A percentile compares a stretch with the other conserved stretches of the same genome.
phyloP scores from a whole-genome alignment of 1,139 yeast genomes.

The Pneumocystis oryctolagi region DNA sequence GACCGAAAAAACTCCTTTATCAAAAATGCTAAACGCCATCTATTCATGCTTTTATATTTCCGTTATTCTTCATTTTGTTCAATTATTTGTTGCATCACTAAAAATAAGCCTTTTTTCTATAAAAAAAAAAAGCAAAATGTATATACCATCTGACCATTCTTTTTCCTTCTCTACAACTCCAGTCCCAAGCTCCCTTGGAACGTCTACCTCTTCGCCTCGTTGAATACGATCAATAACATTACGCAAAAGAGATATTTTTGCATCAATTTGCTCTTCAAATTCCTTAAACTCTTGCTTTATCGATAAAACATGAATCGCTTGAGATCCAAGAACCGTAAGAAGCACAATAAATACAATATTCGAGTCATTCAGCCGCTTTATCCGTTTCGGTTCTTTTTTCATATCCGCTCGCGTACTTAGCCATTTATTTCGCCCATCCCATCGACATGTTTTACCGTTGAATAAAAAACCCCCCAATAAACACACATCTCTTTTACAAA shows the following conservation, averaged over 20 bases:
- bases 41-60: not conserved
- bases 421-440: not conserved
- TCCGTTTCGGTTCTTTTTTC: not conserved
- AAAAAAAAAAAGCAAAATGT: not conserved
- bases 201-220: constrained; percentile 14
- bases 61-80: not conserved
- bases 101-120: not conserved
- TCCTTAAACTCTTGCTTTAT: not conserved
- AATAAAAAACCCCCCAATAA: not conserved
- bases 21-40: not conserved
- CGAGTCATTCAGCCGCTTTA: not conserved
- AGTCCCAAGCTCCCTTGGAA: constrained; percentile 16
- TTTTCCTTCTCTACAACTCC: constrained; percentile 13
- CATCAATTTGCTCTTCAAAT: not conserved
- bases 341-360: not conserved
- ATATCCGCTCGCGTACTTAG: not conserved
- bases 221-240: constrained; percentile 9
- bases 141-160: constrained; percentile 13
- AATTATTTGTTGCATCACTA: not conserved
- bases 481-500: too few relatives aligned
- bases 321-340: not conserved
- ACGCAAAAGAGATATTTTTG: not conserved
- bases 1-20: not conserved
- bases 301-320: not conserved
- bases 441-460: not conserved